Base-by-base conservation (phyloP, 257 asterid species). In the Jacaranda copaia region DNA sequence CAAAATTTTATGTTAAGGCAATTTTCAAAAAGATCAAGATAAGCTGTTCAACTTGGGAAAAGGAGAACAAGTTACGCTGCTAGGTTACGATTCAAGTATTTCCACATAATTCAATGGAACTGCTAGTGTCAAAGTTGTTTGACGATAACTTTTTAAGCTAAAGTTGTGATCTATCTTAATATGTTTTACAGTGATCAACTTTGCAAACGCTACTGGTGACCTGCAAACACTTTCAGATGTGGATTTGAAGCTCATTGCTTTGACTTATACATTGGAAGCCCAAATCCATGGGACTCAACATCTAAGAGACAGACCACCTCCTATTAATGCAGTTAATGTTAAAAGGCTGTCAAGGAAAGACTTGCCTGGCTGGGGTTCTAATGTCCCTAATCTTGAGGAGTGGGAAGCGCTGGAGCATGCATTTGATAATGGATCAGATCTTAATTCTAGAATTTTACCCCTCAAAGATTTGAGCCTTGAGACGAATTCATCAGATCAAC, bases 361-460 rank as follows among this genome's bases (percentile, higher is more conserved):
- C 79, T 81, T 96, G 85, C 99, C 97, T 51, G 99, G 99, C 8
- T 96, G 99, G 99, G 98, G 99, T 70, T 84, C 93, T 35, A 95
- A 93, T 79, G 96, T 96, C 78, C 93, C 99, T 72, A 96, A 96
- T 88, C 80, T 86, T 10, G 90, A 91, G 78, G 99, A 96, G 76
- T 96, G 99, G 99, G 98, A 96, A 81, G 99, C 98, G 0, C 81
- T 96, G 78, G 98, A 90, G 75, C 90, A 86, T 72, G 88, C 80
- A 57, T 60, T 81, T 16, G 97, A 91, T 63, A 80, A 73, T 7
- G 89, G 81, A 42, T 70, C 90, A 71, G 77, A 86, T 81, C 70
- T 75, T 5, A 67, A 73, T 74, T 96, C 99, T 2, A 90, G 87
- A 86, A 93, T 96, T 71, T 89, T 93, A 72, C 97, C 97, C 61